phyloP scores from a whole-genome alignment of 2,329 filamentous ascomycete genomes.

The Trichophyton mentagrophytes region DNA sequence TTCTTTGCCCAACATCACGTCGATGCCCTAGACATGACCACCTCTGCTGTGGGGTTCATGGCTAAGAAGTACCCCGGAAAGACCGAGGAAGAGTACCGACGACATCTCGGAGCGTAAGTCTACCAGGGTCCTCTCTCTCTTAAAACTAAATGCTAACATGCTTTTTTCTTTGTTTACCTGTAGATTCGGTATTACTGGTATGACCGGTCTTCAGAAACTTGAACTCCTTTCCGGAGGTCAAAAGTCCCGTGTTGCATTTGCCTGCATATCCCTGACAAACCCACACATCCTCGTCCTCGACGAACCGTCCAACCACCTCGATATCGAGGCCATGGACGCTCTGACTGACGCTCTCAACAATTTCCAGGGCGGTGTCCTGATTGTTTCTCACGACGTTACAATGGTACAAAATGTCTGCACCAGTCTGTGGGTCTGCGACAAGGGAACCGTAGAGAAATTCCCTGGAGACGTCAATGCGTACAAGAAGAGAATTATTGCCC shows the following conservation, averaged over 20 bases:
- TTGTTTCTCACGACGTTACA: constrained; percentile 98
- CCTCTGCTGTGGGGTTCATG: constrained; percentile 92
- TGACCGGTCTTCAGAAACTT: constrained; percentile 94
- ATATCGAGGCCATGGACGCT: constrained; percentile 99
- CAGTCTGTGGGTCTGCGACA: constrained; percentile 91
- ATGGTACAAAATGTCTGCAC: constrained; percentile 96
- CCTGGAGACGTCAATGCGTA: constrained; percentile 89
- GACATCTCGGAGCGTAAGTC: constrained; percentile 80
- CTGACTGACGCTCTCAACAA: constrained; percentile 67
- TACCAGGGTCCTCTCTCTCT: not conserved
- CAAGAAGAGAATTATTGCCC: constrained; percentile 88
- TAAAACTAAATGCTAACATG: constrained; percentile 29
- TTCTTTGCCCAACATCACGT: constrained; percentile 99
- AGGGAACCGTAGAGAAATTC: constrained; percentile 91
- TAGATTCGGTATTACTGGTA: constrained; percentile 66
- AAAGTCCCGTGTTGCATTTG: constrained; percentile 95
- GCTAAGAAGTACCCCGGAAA: constrained; percentile 78
- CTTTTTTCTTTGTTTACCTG: not conserved
- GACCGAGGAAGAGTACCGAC: constrained; percentile 91
- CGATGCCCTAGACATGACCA: constrained; percentile 80
- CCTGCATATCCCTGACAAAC: constrained; percentile 85
- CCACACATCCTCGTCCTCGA: constrained; percentile 96
- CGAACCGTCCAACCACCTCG: constrained; percentile 95
- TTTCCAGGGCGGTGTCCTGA: constrained; percentile 90
- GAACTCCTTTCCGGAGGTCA: constrained; percentile 87